phyloP scores from a whole-genome alignment of 257 asterid genomes.

The Mentha longifolia region DNA sequence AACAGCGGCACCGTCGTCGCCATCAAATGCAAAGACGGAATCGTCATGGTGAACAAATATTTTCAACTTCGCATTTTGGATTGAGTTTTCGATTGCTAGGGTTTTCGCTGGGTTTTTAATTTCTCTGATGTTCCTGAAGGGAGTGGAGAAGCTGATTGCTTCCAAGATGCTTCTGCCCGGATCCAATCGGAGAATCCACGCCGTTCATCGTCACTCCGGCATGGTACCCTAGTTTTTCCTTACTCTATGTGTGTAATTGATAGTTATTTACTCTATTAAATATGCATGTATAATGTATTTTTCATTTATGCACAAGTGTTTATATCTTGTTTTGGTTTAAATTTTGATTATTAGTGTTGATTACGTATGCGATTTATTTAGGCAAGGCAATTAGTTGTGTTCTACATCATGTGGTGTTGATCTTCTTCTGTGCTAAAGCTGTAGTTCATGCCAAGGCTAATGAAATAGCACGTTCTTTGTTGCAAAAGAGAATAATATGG shows the following conservation, averaged over 20 bases:
- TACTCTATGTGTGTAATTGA: not conserved
- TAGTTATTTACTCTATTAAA: not conserved
- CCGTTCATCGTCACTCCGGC: slow-evolving; percentile 85
- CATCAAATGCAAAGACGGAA: slow-evolving; percentile 84
- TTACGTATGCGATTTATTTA: slow-evolving; percentile 6
- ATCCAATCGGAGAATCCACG: slow-evolving; percentile 80
- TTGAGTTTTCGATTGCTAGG: slow-evolving; percentile 33
- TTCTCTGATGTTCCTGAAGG: slow-evolving; percentile 41
- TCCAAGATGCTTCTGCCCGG: slow-evolving; percentile 89
- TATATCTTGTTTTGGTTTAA: not conserved
- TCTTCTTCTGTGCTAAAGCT: slow-evolving; percentile 3
- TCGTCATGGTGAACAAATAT: slow-evolving; percentile 57
- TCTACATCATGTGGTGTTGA: slow-evolving; percentile 1
- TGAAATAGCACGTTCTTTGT: not conserved
- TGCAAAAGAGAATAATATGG: not conserved
- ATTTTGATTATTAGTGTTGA: slow-evolving; percentile 3
- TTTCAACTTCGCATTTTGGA: not conserved
- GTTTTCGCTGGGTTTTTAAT: slow-evolving; percentile 31
- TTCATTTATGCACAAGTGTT: not conserved
- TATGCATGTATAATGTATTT: too few species aligned
- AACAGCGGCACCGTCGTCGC: slow-evolving; percentile 89
- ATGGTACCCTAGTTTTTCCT: slow-evolving; percentile 47
- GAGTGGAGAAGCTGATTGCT: slow-evolving; percentile 89
- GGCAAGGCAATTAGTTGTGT: slow-evolving; percentile 8
- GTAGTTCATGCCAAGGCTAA: slow-evolving; percentile 9